Evolutionary conservation across 805 yeast species (phyloP), one percentile per base, ranked within the genome.

Genomic region (Yarrowia deformans): DNA sequence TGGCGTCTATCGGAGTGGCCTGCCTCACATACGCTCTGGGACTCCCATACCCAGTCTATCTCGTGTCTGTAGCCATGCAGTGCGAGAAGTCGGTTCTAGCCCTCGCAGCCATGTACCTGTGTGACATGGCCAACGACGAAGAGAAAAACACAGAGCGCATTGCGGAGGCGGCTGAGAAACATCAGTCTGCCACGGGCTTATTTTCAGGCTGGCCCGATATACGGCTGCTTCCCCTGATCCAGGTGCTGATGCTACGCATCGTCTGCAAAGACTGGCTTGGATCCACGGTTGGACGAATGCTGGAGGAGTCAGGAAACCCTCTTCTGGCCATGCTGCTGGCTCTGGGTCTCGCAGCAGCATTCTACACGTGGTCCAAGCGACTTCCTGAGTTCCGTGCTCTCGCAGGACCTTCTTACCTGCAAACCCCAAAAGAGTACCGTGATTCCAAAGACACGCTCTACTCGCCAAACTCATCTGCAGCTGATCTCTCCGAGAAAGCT

Each of bases 381-480:
- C 40, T 60, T n/a, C 66, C 66, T 14, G 66, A 60, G 66, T 60
- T 45, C 43, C 10, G 66, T 8, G 32, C 52, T 13, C 40, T 43
- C 34, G 29, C 66, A 3, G 34, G 46, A 9, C 63, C 66, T 9
- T 45, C 66, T 1, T 60, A 60, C 18, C 34, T 60, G 8, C 40
- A 42, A 3, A 14, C 66, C 32, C 66, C 66, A 18, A 43, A 45
- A 43, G 66, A 60, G 52, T 60, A 60, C 52, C 50, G 66, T 8
- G 66, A 60, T 14, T 60, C 66, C 52, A 60, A 60, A 16, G 66
- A 60, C 66, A 60, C 66, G 29, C 66, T 60, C 32, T 60, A 60
- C 66, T 60, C 66, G 8, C 66, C 66, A 52, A 60, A 60, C 66
- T 32, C 52, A 14, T 60, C 66, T 14, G 19, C 42, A 3, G 29